Evolutionary conservation across 495 filamentous ascomycete genomes (phyloP), one percentile per base, ranked within the genome.

Genomic region (Lophium mytilinum): DNA sequence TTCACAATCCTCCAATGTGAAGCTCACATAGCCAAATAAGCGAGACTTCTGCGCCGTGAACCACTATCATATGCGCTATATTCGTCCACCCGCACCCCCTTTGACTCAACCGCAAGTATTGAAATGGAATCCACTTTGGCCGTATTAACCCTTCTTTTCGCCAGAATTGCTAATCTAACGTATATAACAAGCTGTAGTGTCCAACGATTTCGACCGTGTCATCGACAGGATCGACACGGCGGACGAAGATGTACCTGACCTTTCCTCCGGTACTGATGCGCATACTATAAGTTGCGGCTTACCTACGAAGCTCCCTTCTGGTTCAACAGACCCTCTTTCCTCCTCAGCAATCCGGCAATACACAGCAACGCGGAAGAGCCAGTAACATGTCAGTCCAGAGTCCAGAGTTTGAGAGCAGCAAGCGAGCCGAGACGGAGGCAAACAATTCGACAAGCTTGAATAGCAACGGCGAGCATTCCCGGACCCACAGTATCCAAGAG

Each of bases 341-440:
- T 3, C 35, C 42, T 50, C 42, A 50, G 36, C 53, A 56, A 9
- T 30, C 53, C 40, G n/a, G 49, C 40, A 50, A 24, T 5, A 36
- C 53, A 37, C 18, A 50, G 53, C 42, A 21, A 40, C 51, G 36
- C 10, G 6, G 35, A 21, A 35, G 9, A 41, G 51, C 51, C 37
- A 53, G 34, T n/a, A 53, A 15, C 51, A 53, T 53, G 51, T 21
- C 51, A 11, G 7, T 18, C 37, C 11, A 53, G 36, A 53, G 33
- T 7, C 17, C 17, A 41, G 35, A 41, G 3, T 40, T 53, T 39
- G 51, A 53, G 51, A 53, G 37, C 50, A 53, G 37, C 51, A 53
- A 37, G 51, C 5, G 21, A 53, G 51, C 51, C 33, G 37, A 53
- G 51, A 53, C 40, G 34, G 51, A 53, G 15, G 37, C 51, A 40